Base-by-base conservation (phyloP, 2,329 filamentous ascomycete species). In the Epichloe glyceriae region DNA sequence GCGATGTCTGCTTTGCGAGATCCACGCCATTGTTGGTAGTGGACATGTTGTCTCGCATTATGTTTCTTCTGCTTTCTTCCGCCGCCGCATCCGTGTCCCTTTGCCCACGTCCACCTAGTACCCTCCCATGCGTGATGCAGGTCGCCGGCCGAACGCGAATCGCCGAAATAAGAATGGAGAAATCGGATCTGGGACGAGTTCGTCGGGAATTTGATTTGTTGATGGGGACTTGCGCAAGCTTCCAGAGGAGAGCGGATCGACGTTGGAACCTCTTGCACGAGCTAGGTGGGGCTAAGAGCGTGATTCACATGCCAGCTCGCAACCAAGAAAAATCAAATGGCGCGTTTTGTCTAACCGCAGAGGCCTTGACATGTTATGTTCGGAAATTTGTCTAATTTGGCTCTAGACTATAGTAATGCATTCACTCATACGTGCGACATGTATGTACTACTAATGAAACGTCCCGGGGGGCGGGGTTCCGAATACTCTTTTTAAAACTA, bases 31-130 rank as follows among this genome's bases (percentile, higher is more conserved):
- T 41, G 43, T 46, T 34, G 22, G 54, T 52, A 45, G 50, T 54
- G 41, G 53, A 46, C 56, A 57, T 56, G 33, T 26, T 47, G 38
- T 45, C 40, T 47, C 51, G 37, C 26, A 14, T 42, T 7, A 1
- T 20, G 3, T 26, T 20, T 17, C 1, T 17, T 19, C 22, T 17
- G 19, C 20, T 35, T 33, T 17, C 41, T 50, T 40, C 40, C 10
- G 30, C 47, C 35, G 46, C 44, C 42, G 33, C 26, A 35, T 35
- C 39, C 47, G 30, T 33, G 33, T 33, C 26, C 30, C 44, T 42
- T 20, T 35, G 37, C 15, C 39, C 47, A 19, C 26, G 8, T 30
- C 30, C 30, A 15, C 39, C 20, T 15, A 34, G 47, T 12, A 46
- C 26, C 30, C 41, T 20, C 22, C 20, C 34, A 7, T 19, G 35